A percentile compares a stretch with the other conserved stretches of the same genome.
Conservation (phyloP, 2,329 filamentous ascomycete genomes). For the Grosmannia serpens region DNA sequence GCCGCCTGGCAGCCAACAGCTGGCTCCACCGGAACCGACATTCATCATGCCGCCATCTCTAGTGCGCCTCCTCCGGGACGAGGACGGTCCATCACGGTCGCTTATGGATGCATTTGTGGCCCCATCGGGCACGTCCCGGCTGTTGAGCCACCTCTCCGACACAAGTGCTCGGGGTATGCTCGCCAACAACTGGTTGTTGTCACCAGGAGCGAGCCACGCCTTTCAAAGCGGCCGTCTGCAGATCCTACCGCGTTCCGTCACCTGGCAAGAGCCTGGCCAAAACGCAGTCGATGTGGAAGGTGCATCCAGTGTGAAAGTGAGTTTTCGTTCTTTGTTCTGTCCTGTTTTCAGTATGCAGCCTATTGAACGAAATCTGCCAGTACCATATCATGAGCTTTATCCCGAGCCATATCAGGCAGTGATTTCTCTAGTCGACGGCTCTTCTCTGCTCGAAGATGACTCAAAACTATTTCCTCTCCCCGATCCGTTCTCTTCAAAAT, state of each 20-base stretch:
- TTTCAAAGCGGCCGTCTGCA: background rate
- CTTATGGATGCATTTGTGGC: background rate
- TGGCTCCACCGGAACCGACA: background rate
- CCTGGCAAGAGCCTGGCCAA: background rate
- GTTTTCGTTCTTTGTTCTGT: background rate
- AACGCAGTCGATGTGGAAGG: background rate
- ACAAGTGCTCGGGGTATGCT: background rate
- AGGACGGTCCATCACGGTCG: background rate
- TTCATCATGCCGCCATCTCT: background rate
- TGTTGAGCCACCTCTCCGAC: background rate
- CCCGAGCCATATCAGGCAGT: background rate
- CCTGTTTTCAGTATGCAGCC: background rate
- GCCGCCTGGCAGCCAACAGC: background rate
- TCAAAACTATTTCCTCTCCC: background rate
- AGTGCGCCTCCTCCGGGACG: background rate
- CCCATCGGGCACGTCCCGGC: background rate
- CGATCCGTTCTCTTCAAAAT: background rate
- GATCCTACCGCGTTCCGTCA: background rate
- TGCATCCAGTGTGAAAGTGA: background rate
- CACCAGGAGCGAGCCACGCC: background rate
- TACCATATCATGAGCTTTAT: background rate
- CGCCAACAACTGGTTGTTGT: constrained; percentile 1
- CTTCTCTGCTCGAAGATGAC: background rate
- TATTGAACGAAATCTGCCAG: background rate
- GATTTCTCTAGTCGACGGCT: background rate